Evolutionary conservation across 352 stramenopile species (phyloP).

Genomic region (Peronosclerospora sorghi): DNA sequence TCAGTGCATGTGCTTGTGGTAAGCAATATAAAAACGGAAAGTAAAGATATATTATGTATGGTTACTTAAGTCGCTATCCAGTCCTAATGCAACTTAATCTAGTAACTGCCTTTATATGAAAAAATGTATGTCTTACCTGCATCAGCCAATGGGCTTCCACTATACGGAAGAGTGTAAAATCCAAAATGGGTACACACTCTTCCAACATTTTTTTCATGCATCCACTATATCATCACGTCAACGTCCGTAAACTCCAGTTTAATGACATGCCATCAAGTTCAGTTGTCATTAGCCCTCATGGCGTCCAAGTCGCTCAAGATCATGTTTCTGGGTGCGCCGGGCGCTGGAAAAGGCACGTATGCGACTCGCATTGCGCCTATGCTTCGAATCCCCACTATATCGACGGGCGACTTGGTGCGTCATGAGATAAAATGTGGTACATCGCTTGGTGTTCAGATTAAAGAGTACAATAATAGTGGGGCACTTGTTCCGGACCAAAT

Average conservation of each 20-base stretch:
- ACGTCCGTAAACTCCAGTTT: neutral
- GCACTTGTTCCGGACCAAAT: slow-evolving; percentile 82
- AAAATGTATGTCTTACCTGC: no score
- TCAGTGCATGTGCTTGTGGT: no score
- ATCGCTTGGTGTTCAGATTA: slow-evolving; percentile 61
- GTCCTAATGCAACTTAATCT: no score
- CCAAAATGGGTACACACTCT: no score
- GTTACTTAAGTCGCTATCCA: no score
- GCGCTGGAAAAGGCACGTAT: slow-evolving; percentile 87
- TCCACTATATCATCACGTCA: no score
- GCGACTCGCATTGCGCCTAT: slow-evolving; percentile 75
- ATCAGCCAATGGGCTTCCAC: no score
- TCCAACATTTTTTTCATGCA: no score
- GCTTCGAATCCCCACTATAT: slow-evolving; percentile 83
- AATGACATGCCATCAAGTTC: neutral
- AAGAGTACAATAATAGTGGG: slow-evolving; percentile 78
- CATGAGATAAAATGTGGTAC: slow-evolving; percentile 81
- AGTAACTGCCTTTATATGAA: no score
- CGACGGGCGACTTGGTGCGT: slow-evolving; percentile 81
- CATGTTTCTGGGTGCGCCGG: slow-evolving; percentile 86
- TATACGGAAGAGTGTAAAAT: no score
- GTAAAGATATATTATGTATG: no score
- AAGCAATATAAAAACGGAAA: no score
- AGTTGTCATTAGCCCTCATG: slow-evolving; percentile 4
- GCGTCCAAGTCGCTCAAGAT: slow-evolving; percentile 51